Evolutionary conservation across 768 basidiomycete species (phyloP).

Genomic region (Coprinopsis marcescibilis): DNA sequence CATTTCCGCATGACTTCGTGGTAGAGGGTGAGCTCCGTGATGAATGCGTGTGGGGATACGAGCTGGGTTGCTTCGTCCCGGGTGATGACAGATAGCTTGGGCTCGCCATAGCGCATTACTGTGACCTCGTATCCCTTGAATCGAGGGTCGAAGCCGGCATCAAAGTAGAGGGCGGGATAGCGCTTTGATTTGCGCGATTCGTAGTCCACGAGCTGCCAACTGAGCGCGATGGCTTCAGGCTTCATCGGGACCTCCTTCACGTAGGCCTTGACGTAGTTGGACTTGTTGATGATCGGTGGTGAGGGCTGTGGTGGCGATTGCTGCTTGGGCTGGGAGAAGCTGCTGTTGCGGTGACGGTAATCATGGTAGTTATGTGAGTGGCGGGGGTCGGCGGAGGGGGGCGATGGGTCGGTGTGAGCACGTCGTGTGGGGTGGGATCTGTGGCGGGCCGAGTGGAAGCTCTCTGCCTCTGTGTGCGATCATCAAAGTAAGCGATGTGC

Average conservation of each 20-base stretch:
- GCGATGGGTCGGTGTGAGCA: slow-evolving; percentile 1
- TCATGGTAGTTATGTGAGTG: not conserved
- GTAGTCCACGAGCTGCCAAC: slow-evolving; percentile 46
- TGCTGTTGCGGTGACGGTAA: slow-evolving; percentile 5
- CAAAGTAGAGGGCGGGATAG: slow-evolving; percentile 41
- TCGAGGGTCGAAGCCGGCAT: slow-evolving; percentile 40
- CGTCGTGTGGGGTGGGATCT: too few species aligned
- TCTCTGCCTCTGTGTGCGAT: slow-evolving; percentile 5
- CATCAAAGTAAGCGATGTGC: not conserved
- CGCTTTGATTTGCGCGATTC: slow-evolving; percentile 22
- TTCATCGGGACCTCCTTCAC: slow-evolving; percentile 31
- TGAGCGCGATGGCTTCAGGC: slow-evolving; percentile 33
- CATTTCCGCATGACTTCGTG: slow-evolving; percentile 34
- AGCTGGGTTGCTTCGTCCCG: slow-evolving; percentile 35
- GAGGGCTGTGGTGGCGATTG: not conserved
- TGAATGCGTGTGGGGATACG: slow-evolving; percentile 34
- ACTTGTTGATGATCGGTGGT: slow-evolving; percentile 4
- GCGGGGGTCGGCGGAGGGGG: not conserved
- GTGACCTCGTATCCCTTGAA: slow-evolving; percentile 18
- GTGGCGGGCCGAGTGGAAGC: slow-evolving; percentile 6
- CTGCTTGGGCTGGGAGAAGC: slow-evolving; percentile 9
- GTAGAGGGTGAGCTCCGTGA: slow-evolving; percentile 46
- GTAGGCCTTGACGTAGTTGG: slow-evolving; percentile 26
- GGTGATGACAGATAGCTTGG: slow-evolving; percentile 20
- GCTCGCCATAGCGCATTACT: slow-evolving; percentile 18